Evolutionary conservation across 192 early-diverging fungal species (phyloP), one percentile per base, ranked within the genome.

Genomic region (Coemansia sp.): DNA sequence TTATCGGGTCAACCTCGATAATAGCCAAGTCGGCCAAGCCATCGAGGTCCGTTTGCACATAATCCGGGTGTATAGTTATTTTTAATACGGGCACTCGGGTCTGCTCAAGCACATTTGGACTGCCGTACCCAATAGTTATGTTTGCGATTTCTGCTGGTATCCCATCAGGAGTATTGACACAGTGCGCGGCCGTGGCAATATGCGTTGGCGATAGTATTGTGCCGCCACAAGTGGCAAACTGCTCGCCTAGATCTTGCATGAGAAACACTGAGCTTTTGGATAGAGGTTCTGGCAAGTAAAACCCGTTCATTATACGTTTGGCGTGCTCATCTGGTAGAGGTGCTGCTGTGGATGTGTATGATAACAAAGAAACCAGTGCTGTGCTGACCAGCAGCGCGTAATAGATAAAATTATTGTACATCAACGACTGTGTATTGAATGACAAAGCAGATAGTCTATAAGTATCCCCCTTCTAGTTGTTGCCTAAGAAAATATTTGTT

Each of bases 181-280:
- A 78, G 48, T 76, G 64, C 0, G 59, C 70, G 4, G 65, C 62
- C 0, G 69, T 77, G 8, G 72, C 19, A 7, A 71, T 40, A 27
- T 64, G 41, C 11, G 57, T 53, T 6, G 45, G 45, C 8, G 61
- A 60, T 2, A 72, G 44, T 2, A 80, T 53, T 5, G 51, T 63
- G 17, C 65, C 68, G 33, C 76, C 76, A 42, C 76, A 78, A 11
- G 30, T 11, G 30, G 5, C 5, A 8, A 32, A 8, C 6, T 11
- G 6, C 6, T 32, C 30, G 30, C 30, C 30, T 5, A 11, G 6
- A 11, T 8, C 30, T 32, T 32, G 5, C 5, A 32, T 32, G 5
- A 32, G 6, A 32, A 11, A 11, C 6, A 32, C 30, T 8, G 30
- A 5, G 11, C 30, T 32, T 5, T 5, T 32, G 6, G 6, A 5